These are phyloP conservation scores for Lepidium didymum DNA, from an alignment of 345 rosid genomes.

Conservation along the genomic window DNA sequence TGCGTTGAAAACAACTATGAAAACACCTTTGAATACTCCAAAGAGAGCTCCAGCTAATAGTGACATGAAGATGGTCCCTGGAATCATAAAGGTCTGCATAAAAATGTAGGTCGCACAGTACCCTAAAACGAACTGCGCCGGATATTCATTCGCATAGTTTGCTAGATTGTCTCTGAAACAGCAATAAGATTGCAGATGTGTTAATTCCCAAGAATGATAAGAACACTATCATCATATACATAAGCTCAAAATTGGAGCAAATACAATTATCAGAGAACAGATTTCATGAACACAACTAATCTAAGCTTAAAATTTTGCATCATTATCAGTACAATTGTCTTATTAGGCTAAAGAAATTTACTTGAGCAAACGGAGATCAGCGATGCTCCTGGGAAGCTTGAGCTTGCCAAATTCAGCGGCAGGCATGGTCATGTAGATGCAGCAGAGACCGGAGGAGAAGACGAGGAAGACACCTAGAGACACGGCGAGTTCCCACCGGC, in stretches of 20 bases:
- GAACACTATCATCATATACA: background rate
- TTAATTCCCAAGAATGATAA: background rate
- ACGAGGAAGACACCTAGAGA: conserved; percentile 62
- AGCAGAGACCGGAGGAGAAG: conserved; percentile 60
- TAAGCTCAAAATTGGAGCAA: background rate
- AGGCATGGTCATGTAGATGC: conserved; percentile 84
- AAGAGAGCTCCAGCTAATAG: conserved; percentile 96
- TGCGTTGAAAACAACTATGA: conserved; percentile 87
- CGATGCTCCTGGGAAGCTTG: conserved; percentile 73
- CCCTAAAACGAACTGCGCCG: conserved; percentile 77
- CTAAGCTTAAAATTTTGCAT: background rate
- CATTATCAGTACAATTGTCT: background rate
- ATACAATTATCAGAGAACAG: background rate
- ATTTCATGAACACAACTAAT: background rate
- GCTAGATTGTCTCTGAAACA: conserved; percentile 74
- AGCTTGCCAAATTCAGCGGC: conserved; percentile 72
- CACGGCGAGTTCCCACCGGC: conserved; percentile 73
- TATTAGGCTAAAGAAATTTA: conserved; percentile 7
- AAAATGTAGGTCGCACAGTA: conserved; percentile 95
- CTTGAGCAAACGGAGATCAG: conserved; percentile 95
- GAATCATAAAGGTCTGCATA: conserved; percentile 99
- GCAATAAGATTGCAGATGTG: background rate
- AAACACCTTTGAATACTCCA: conserved; percentile 77
- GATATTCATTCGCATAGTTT: conserved; percentile 66
- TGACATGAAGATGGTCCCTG: conserved; percentile 99